Evolutionary conservation across 2,329 filamentous ascomycete species (phyloP), one percentile per base, ranked within the genome.

Genomic region (Alternaria hordeiaustralica): DNA sequence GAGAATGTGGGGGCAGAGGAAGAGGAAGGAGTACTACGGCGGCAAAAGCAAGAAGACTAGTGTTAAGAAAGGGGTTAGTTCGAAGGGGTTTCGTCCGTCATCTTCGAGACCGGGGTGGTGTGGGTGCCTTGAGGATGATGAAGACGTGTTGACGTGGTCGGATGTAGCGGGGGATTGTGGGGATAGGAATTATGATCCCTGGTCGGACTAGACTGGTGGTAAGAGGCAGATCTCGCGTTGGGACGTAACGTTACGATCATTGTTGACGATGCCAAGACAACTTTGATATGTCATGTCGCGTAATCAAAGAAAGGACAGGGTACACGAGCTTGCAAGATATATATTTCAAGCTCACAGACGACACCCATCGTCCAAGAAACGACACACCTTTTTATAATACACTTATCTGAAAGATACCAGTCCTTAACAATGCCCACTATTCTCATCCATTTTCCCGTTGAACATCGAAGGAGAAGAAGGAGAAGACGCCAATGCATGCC

Each of bases 391-490:
- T 41, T 44, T 55, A 44, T 55, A 55, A 55, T 55, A 55, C 53
- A 55, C 30, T 28, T 23, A 21, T 3, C 0, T n/a, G 15, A 41
- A 44, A 55, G 1, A 55, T 44, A 44, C n/a, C 53, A 26, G 23
- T n/a, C 50, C 50, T 33, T 60, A 63, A 41, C 20, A 36, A 56
- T 60, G 36, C 36, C 36, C 28, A 55, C 26, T 51, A 41, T 60
- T 60, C 28, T 60, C 36, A 56, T 53, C 26, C 46, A 36, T 51
- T 28, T 47, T 26, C 33, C 45, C 6, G 3, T 15, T 23, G 26
- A 46, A 47, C 15, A 30, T 41, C 26, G 33, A 28, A 55, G n/a
- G 26, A 28, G 28, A 53, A 36, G 18, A 53, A 47, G 46, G 36
- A 10, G 36, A 43, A 50, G 57, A 43, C 41, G 51, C n/a, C 45